Evolutionary conservation across 1,284 basidiomycete species (phyloP), one percentile per base, ranked within the genome.

Genomic region (Sporisorium sorghi): DNA sequence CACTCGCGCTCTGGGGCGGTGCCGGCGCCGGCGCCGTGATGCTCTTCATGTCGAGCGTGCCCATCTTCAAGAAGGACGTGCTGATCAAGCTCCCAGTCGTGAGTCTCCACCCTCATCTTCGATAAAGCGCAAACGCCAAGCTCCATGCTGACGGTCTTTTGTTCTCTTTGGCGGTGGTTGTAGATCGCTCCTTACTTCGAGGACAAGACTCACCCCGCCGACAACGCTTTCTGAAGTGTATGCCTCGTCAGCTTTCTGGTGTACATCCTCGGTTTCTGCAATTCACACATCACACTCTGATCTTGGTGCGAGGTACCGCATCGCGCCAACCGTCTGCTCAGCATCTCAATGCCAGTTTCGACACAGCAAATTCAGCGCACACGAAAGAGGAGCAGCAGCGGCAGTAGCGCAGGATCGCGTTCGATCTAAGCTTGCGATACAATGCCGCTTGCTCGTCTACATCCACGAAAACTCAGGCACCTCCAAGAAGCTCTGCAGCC

Each of bases 21-120:
- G 80, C 68, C 19, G 78, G 62, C 26, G 80, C 66, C 15, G 77
- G 70, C 26, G 80, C 72, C 26, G 80, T 78, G 10, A 69, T 69
- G 53, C 77, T 82, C 43, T 81, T 82, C 68, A 64, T 79, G 72
- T 72, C 68, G 48, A 58, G 48, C 44, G 79, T 82, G 3, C 80
- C 80, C 39, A n/a, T 79, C 53, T 81, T 81, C 73, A 76, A 82
- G 59, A 66, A 62, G 42, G 80, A 82, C 42, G 71, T 82, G 28
- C 67, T 82, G 46, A 56, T 72, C 62, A 80, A 82, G 65, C 48
- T 82, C 15, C 80, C 80, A 14, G 51, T 77, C 51, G 73, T 81
- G 57, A 58, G 70, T 67, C 23, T 33, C 24, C 26, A 32, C 32
- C n/a, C n/a, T 23, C n/a, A n/a, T n/a, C n/a, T n/a, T n/a, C n/a